These are phyloP conservation scores for Candida alai DNA, from an alignment of 805 yeast species.

Conservation along the genomic window DNA sequence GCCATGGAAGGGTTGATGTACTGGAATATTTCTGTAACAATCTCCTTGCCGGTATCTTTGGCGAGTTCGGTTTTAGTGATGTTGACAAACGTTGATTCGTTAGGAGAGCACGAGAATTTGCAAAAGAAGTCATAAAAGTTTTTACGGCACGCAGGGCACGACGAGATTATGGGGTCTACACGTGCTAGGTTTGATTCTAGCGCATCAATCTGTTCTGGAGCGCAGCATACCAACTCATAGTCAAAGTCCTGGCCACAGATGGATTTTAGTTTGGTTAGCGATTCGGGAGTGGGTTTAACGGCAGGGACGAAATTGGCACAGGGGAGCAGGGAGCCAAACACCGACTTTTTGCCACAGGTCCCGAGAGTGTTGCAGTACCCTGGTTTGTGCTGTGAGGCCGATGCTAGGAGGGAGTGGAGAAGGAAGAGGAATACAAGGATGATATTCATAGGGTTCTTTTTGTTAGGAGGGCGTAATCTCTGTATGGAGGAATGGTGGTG, in stretches of 20 bases:
- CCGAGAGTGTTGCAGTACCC: slow-evolving; percentile 58
- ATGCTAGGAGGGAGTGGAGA: background rate
- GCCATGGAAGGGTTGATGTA: slow-evolving; percentile 62
- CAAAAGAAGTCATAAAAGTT: slow-evolving; percentile 85
- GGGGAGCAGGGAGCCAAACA: slow-evolving; percentile 79
- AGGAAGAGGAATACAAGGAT: slow-evolving; percentile 5
- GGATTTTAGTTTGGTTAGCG: slow-evolving; percentile 43
- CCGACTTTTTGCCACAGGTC: slow-evolving; percentile 72
- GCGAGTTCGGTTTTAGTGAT: slow-evolving; percentile 53
- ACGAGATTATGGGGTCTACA: slow-evolving; percentile 39
- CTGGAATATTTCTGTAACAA: slow-evolving; percentile 70
- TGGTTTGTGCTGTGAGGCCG: slow-evolving; percentile 21
- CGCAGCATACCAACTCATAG: slow-evolving; percentile 62
- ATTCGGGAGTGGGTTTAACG: slow-evolving; percentile 40
- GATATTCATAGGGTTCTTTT: too few relatives aligned
- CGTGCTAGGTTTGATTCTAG: slow-evolving; percentile 49
- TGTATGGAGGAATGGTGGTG: too few relatives aligned
- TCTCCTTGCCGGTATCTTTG: slow-evolving; percentile 45
- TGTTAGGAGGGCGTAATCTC: too few relatives aligned
- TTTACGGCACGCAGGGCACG: slow-evolving; percentile 85
- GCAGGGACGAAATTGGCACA: slow-evolving; percentile 61
- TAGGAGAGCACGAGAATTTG: slow-evolving; percentile 84
- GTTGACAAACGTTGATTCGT: slow-evolving; percentile 72
- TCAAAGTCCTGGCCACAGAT: slow-evolving; percentile 73
- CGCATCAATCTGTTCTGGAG: slow-evolving; percentile 52